A percentile compares a stretch with the other conserved stretches of the same genome.
These are phyloP conservation scores for Hirschfeldia incana DNA, from an alignment of 345 rosid species.

Conservation along the genomic window DNA sequence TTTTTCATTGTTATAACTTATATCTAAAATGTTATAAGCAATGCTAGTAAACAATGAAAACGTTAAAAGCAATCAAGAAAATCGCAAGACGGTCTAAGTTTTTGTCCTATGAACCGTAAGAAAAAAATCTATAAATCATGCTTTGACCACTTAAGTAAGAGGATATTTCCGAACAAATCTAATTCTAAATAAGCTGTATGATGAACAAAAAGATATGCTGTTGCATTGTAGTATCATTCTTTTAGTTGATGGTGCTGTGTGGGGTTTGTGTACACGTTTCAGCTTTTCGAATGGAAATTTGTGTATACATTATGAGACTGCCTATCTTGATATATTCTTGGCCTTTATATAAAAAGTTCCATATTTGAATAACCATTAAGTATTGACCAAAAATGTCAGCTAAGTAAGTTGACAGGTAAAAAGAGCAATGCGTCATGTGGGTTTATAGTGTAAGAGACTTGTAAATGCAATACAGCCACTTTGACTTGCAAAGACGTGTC, in stretches of 20 bases:
- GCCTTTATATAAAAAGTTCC: not conserved
- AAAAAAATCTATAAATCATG: not conserved
- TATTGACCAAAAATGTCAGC: constrained; percentile 27
- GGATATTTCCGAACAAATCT: not conserved
- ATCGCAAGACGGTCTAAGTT: constrained; percentile 6
- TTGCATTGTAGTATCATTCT: not conserved
- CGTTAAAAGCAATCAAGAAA: not conserved
- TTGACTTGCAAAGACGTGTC: constrained; percentile 12
- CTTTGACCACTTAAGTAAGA: not conserved
- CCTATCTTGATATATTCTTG: not conserved
- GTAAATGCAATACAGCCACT: constrained; percentile 25
- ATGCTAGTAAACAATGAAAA: not conserved
- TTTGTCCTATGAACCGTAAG: not conserved
- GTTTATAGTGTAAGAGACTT: constrained; percentile 12
- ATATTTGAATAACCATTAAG: constrained; percentile 4
- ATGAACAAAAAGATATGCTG: not conserved
- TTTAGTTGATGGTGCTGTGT: not conserved
- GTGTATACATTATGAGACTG: not conserved
- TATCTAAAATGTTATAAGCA: no score
- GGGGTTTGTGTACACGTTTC: constrained; percentile 28
- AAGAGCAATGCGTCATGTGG: constrained; percentile 26
- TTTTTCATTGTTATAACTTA: no score
- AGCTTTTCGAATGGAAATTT: not conserved
- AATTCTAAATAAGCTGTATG: not conserved
- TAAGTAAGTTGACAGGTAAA: constrained; percentile 34